Evolutionary conservation across 805 yeast species (phyloP).

Genomic region (Pichia paraexigua): DNA sequence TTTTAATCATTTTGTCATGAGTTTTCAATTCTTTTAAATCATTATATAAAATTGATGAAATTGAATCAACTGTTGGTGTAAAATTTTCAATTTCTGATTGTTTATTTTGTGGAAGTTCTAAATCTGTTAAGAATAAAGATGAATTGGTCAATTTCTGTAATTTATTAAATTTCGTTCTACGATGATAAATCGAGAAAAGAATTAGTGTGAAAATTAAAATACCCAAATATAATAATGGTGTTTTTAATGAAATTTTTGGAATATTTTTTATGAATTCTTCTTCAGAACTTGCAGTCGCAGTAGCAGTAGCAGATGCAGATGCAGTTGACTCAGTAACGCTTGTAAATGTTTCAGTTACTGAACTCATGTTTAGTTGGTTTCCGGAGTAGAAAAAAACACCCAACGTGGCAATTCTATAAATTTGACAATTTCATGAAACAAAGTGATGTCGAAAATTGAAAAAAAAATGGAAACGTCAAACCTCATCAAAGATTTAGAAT

Average conservation of each 20-base stretch:
- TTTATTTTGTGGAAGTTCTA: slow-evolving; percentile 1
- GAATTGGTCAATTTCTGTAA: slow-evolving; percentile 8
- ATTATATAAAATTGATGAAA: slow-evolving; percentile 10
- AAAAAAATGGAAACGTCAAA: neutral
- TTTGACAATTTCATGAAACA: neutral
- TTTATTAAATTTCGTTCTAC: slow-evolving; percentile 22
- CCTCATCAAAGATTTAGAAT: neutral
- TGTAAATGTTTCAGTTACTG: neutral
- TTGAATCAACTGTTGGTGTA: slow-evolving; percentile 13
- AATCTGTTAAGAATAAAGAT: slow-evolving; percentile 9
- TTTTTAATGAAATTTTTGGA: slow-evolving; percentile 44
- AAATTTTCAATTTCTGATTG: neutral
- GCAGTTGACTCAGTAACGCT: neutral
- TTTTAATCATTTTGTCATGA: slow-evolving; percentile 48
- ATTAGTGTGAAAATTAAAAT: slow-evolving; percentile 59
- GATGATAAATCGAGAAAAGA: slow-evolving; percentile 61
- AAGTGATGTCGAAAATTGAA: neutral
- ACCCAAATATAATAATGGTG: slow-evolving; percentile 72
- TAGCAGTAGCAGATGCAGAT: slow-evolving; percentile 1
- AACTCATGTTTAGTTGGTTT: neutral
- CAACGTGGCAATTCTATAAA: neutral
- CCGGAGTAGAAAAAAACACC: neutral
- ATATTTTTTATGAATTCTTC: slow-evolving; percentile 2
- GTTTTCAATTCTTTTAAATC: slow-evolving; percentile 43
- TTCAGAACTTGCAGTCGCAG: slow-evolving; percentile 2